These are phyloP conservation scores for Madurella fahalii DNA, from an alignment of 2,329 filamentous ascomycete species.

Conservation along the genomic window DNA sequence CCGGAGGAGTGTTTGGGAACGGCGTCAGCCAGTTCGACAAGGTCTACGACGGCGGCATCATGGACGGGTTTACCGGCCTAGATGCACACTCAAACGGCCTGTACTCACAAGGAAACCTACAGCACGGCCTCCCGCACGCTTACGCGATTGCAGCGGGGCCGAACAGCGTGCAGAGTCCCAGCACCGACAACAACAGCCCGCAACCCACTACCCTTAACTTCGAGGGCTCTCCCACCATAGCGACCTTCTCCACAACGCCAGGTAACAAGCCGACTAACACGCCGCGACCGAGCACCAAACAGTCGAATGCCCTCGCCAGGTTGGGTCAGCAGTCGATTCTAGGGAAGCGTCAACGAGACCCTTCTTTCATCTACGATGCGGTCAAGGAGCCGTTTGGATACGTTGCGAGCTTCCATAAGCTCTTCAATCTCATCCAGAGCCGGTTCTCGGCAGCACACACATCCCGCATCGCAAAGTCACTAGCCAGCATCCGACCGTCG, in stretches of 20 bases:
- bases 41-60: conserved; percentile 48
- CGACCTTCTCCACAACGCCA: conserved; percentile 30
- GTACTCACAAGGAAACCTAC: conserved; percentile 55
- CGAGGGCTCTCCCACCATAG: conserved; percentile 51
- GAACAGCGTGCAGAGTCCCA: conserved; percentile 59
- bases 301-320: conserved; percentile 40
- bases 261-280: conserved; percentile 27
- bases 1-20: conserved; percentile 48
- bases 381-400: conserved; percentile 92
- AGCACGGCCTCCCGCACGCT: conserved; percentile 60
- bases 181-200: conserved; percentile 61
- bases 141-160: conserved; percentile 62
- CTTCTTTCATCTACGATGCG: conserved; percentile 80
- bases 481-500: conserved; percentile 85
- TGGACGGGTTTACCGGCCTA: conserved; percentile 51
- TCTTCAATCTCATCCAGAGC: conserved; percentile 74
- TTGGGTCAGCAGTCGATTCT: conserved; percentile 47
- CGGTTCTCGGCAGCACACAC: conserved; percentile 76
- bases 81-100: conserved; percentile 46
- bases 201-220: conserved; percentile 50
- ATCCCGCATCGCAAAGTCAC: conserved; percentile 76
- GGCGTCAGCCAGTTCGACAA: conserved; percentile 48
- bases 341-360: conserved; percentile 63
- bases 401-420: conserved; percentile 81
- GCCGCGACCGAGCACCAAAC: conserved; percentile 41